phyloP scores from a whole-genome alignment of 1,139 yeast species.

The Chernovozyma aurita region DNA sequence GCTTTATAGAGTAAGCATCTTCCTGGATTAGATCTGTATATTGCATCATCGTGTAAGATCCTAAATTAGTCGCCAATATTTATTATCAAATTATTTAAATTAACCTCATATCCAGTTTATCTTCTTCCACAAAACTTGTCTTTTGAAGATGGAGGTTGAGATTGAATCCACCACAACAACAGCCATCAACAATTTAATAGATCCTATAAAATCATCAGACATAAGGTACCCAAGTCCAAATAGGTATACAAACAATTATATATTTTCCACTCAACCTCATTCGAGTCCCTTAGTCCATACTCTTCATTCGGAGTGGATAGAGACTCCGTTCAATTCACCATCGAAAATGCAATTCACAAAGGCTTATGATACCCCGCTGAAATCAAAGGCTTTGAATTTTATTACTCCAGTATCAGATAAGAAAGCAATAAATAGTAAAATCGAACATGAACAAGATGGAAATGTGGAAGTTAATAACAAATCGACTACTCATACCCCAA shows the following conservation, averaged over 20 bases:
- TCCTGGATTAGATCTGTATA: neutral
- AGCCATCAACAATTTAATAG: neutral
- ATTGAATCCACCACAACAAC: slow-evolving; percentile 2
- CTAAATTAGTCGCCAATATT: neutral
- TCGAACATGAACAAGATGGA: neutral
- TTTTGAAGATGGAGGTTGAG: slow-evolving; percentile 4
- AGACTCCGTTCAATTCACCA: slow-evolving; percentile 25
- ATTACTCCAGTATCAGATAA: slow-evolving; percentile 23
- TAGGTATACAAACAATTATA: neutral
- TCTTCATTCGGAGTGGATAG: slow-evolving; percentile 37
- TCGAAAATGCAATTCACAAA: slow-evolving; percentile 11
- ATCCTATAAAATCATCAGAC: slow-evolving; percentile 1
- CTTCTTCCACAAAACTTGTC: neutral
- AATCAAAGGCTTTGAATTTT: slow-evolving; percentile 16
- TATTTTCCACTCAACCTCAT: slow-evolving; percentile 12
- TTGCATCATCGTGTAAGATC: neutral
- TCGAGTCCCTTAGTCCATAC: slow-evolving; percentile 18
- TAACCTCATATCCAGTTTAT: too few species aligned
- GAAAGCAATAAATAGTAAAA: slow-evolving; percentile 7
- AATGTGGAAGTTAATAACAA: neutral
- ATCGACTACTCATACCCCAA: neutral
- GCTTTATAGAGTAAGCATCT: too few species aligned
- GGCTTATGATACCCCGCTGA: slow-evolving; percentile 9
- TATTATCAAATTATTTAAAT: too few species aligned
- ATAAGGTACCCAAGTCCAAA: neutral